Evolutionary conservation across 2,329 filamentous ascomycete genomes (phyloP), one percentile per base, ranked within the genome.

Genomic region (Westerdykella ornata): DNA sequence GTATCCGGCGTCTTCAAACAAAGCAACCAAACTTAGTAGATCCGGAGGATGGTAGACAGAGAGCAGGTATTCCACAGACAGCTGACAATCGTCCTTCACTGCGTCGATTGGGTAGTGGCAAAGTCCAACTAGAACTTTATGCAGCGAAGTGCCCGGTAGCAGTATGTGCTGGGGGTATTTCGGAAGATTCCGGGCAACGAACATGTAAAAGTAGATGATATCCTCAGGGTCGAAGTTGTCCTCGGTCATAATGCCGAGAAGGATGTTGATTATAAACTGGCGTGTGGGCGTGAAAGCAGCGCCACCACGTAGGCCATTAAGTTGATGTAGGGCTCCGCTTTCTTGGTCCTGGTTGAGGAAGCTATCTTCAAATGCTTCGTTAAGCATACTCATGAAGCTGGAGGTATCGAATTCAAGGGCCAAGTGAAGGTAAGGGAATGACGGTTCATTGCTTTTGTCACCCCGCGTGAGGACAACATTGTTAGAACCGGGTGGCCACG

Each of bases 111-210:
- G 88, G 52, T 88, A 95, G 45, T 82, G 78, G 69, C 92, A 98
- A 4, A 98, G 74, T 2, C 88, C 84, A 29, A 80, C 73, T 18
- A 98, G 74, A 8, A 96, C 82, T 44, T 81, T 82, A 44, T 88
- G 86, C 1, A 98, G 73, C 1, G 85, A 84, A 2, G 86, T 88
- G 14, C 89, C 92, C 0, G 90, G 85, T 35, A 98, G 79, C 9
- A 97, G 77, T 38, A 98, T 82, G 57, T 96, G 96, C 61, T 97
- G 90, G 1, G 89, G 88, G 58, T 95, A 98, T 63, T 98, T 98
- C 3, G 94, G 87, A 37, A 98, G 70, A 60, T 95, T 98, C 42
- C 92, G 81, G 14, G 92, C 90, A 60, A 98, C 85, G 59, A 98
- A 98, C 88, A 98, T 98, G 66, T 98, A 88, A 34, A 98, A 77